Base-by-base conservation (phyloP, 306 rosid species). In the Lupinus albus region DNA sequence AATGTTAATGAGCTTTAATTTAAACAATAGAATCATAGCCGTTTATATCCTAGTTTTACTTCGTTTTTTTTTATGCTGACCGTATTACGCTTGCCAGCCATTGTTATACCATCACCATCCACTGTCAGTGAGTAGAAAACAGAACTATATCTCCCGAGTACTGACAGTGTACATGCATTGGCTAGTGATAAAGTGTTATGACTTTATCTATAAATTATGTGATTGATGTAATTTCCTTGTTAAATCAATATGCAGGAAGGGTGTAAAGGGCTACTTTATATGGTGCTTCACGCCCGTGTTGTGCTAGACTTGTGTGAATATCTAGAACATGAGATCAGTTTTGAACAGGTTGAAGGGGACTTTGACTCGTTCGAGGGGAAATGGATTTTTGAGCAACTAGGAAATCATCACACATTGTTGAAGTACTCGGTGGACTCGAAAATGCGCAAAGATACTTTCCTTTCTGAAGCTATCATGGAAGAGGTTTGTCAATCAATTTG, bases 211-310 rank as follows among this genome's bases (percentile, higher is more conserved):
- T 16, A 12, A 58, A 71, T 53, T 50, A 14, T 16, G 15, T 13
- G 38, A 18, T 65, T 52, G 75, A 15, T 73, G 41, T 32, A 8
- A 14, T 53, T 58, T 65, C 21, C 15, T 52, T 46, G 21, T 16
- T 55, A 51, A 41, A 68, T 68, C 61, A 64, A 66, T 62, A 17
- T 75, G 75, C 84, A 93, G 98, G 98, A 93, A 83, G 98, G 98
- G 60, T 93, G 95, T 74, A 93, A 89, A 82, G 97, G 98, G 51
- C 78, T 93, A 21, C 97, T 93, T 63, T 93, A 93, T 76, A 89
- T 93, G 98, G 98, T 93, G 65, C 94, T 93, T 64, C 98, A 93
- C 48, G 98, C 98, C n/a, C 98, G 98, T 17, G 98, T 88, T 71
- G 93, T 93, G 61, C 82, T 93, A 60, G 94, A 93, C 82, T 81